Evolutionary conservation across 768 basidiomycete species (phyloP).

Genomic region (Mycena sanguinolenta): DNA sequence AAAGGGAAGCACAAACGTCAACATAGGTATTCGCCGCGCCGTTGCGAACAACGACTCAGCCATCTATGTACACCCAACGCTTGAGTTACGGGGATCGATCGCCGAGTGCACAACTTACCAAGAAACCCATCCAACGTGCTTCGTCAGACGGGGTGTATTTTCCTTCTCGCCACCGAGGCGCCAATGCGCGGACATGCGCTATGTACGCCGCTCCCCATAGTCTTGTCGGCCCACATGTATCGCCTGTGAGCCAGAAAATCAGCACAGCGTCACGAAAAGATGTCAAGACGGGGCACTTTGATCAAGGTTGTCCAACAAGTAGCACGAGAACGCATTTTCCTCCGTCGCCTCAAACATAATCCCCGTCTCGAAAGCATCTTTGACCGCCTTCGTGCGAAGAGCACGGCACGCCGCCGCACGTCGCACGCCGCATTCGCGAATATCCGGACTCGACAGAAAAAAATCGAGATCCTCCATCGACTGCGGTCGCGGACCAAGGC

Average conservation of each 20-base stretch:
- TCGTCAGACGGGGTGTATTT: neutral
- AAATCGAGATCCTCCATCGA: constrained; percentile 11
- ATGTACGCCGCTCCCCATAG: constrained; percentile 28
- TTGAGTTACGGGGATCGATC: too few species aligned
- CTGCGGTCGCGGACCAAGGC: constrained; percentile 14
- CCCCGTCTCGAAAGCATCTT: constrained; percentile 17
- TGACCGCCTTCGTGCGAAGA: constrained; percentile 16
- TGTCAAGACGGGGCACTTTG: neutral
- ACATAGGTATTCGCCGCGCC: constrained; percentile 5
- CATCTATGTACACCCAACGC: constrained; percentile 32
- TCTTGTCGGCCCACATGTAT: neutral
- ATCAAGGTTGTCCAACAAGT: constrained; percentile 23
- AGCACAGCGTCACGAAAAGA: neutral
- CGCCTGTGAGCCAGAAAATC: neutral
- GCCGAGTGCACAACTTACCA: constrained; percentile 6
- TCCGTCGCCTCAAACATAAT: constrained; percentile 19
- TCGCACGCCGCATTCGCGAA: constrained; percentile 17
- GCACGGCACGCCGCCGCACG: constrained; percentile 1
- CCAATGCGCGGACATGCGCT: constrained; percentile 19
- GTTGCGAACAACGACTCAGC: constrained; percentile 1
- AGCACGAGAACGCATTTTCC: constrained; percentile 30
- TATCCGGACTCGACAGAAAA: constrained; percentile 1
- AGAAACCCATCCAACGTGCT: constrained; percentile 16
- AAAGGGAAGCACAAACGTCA: constrained; percentile 10
- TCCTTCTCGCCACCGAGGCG: neutral